A percentile compares a stretch with the other conserved stretches of the same genome.
These are phyloP conservation scores for Syncephalis fuscata DNA, from an alignment of 371 early-diverging fungal species.

Conservation along the genomic window DNA sequence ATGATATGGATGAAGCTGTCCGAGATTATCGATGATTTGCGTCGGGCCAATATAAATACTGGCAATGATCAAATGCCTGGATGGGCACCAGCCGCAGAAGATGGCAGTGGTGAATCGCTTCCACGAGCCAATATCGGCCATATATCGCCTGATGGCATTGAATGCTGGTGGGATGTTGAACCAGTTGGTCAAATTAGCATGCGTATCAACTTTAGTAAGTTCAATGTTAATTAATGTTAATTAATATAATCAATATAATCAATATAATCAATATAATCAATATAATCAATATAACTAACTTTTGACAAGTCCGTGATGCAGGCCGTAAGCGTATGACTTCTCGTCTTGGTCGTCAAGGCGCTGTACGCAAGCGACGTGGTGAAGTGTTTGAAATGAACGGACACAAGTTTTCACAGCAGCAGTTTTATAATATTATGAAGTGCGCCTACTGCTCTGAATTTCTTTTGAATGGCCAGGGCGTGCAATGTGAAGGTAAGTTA, in stretches of 20 bases:
- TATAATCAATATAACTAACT: constrained; percentile 13
- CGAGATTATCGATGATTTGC: constrained; percentile 59
- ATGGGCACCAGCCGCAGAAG: background rate
- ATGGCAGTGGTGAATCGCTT: background rate
- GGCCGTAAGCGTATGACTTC: constrained; percentile 37
- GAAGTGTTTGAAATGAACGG: constrained; percentile 63
- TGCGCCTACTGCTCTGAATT: constrained; percentile 89
- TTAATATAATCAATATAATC: background rate
- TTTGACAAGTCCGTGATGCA: constrained; percentile 11
- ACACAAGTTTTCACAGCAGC: constrained; percentile 70
- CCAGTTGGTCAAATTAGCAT: constrained; percentile 74
- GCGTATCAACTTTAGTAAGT: constrained; percentile 56
- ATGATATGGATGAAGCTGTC: constrained; percentile 65
- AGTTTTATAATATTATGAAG: constrained; percentile 82
- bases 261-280: background rate
- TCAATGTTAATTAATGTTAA: background rate
- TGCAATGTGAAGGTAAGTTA: constrained; percentile 72
- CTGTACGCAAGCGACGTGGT: constrained; percentile 69
- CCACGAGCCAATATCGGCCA: constrained; percentile 2
- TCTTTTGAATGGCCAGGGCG: constrained; percentile 65
- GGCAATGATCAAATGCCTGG: constrained; percentile 5
- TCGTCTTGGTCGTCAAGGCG: constrained; percentile 66
- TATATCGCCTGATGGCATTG: constrained; percentile 31
- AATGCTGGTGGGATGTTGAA: constrained; percentile 79
- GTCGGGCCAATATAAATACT: constrained; percentile 32